Percentiles rank a stretch among this genome's conserved stretches.
Evolutionary conservation across 108 stramenopile genomes (phyloP).

Genomic region (Pseudonitzschia pungens): DNA sequence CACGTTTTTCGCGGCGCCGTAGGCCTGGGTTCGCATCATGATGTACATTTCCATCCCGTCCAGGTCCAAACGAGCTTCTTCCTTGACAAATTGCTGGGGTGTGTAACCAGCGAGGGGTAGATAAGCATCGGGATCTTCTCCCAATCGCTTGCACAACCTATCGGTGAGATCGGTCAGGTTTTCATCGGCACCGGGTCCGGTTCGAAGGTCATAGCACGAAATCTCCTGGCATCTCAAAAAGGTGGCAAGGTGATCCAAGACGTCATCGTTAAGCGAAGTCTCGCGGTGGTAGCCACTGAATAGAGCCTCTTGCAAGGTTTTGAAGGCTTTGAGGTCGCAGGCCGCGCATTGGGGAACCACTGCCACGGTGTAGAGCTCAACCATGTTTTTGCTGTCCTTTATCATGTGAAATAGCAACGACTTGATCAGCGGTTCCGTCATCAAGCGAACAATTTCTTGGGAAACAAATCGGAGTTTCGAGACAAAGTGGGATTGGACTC

Average conservation of each 20-base stretch:
- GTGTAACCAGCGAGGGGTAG: constrained; percentile 44
- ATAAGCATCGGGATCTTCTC: not conserved
- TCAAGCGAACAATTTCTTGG: constrained; percentile 43
- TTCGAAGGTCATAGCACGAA: constrained; percentile 37
- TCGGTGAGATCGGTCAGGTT: constrained; percentile 23
- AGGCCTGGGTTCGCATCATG: constrained; percentile 39
- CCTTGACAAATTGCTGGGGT: constrained; percentile 40
- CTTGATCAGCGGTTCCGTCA: constrained; percentile 62
- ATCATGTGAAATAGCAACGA: constrained; percentile 47
- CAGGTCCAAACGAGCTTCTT: constrained; percentile 45
- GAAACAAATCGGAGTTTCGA: constrained; percentile 19
- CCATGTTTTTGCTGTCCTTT: constrained; percentile 42
- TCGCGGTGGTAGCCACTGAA: constrained; percentile 6
- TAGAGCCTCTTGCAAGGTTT: constrained; percentile 19
- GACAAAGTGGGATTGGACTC: constrained; percentile 15
- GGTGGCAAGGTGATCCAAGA: constrained; percentile 28
- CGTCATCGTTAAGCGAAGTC: constrained; percentile 12
- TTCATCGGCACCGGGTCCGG: constrained; percentile 18
- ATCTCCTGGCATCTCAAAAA: constrained; percentile 51
- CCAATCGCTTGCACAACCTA: constrained; percentile 22
- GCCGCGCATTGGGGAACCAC: constrained; percentile 43
- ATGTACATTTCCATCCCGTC: constrained; percentile 55
- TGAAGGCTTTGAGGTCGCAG: constrained; percentile 34
- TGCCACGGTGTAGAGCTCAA: constrained; percentile 54
- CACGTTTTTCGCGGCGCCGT: constrained; percentile 50